A percentile compares a stretch with the other conserved stretches of the same genome.
Conservation (phyloP, 2,329 filamentous ascomycete genomes). For the Penicillium janthinellum region DNA sequence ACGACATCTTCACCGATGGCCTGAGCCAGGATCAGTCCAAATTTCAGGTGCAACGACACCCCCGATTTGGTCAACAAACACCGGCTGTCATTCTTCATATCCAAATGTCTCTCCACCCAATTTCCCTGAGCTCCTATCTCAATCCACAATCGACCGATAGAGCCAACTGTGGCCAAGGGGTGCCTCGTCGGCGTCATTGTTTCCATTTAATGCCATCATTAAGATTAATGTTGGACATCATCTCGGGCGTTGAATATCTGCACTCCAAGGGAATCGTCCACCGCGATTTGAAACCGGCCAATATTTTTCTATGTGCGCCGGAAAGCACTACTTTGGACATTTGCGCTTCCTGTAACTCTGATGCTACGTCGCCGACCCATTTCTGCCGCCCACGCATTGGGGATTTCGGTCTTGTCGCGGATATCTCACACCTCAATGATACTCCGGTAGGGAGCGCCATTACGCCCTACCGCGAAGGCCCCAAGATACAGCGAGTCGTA, state of each 20-base stretch:
- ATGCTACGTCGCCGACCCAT: constrained; percentile 30
- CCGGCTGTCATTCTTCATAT: constrained; percentile 60
- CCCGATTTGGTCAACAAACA: constrained; percentile 28
- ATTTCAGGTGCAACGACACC: constrained; percentile 32
- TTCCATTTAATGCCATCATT: constrained; percentile 63
- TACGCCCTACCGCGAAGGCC: constrained; percentile 22
- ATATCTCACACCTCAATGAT: constrained; percentile 49
- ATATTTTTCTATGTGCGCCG: constrained; percentile 62
- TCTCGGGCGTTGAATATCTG: constrained; percentile 66
- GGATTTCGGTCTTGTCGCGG: constrained; percentile 67
- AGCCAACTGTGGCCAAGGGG: constrained; percentile 18
- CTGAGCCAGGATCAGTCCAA: constrained; percentile 40
- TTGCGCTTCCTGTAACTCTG: constrained; percentile 50
- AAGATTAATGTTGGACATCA: constrained; percentile 59
- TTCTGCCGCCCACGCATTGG: constrained; percentile 64
- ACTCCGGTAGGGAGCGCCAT: constrained; percentile 22
- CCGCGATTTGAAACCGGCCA: constrained; percentile 68
- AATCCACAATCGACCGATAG: constrained; percentile 37
- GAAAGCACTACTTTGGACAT: constrained; percentile 51
- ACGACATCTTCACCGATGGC: constrained; percentile 47
- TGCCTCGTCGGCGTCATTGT: constrained; percentile 54
- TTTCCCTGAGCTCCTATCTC: constrained; percentile 63
- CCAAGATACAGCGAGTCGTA: constrained; percentile 48
- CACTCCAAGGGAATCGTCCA: constrained; percentile 64
- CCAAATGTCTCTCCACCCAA: constrained; percentile 68